Percentiles rank a stretch among this genome's conserved stretches.
Conservation (phyloP, 805 yeast genomes). For the Nakazawaea ishiwadae region DNA sequence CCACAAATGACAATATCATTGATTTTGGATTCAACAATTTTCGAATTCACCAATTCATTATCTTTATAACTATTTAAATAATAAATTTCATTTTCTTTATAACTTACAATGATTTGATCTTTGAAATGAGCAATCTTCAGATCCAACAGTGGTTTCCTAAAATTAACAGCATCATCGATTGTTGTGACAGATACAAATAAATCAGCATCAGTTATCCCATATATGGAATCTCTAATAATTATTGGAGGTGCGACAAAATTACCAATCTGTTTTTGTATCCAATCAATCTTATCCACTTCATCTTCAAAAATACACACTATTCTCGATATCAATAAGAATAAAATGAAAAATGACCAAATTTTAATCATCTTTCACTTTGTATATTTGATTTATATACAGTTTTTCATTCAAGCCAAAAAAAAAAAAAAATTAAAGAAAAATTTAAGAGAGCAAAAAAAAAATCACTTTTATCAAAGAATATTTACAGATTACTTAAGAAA, state of each 20-base stretch:
- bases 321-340: constrained; percentile 9
- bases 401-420: too few relatives aligned
- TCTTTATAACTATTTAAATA: too few relatives aligned
- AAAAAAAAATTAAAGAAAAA: too few relatives aligned
- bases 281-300: constrained; percentile 51
- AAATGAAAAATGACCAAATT: background rate
- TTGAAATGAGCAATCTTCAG: too few relatives aligned
- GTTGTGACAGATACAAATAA: constrained; percentile 23
- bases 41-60: too few relatives aligned
- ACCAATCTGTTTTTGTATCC: constrained; percentile 47
- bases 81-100: background rate
- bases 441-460: too few relatives aligned
- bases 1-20: too few relatives aligned
- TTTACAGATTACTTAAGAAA: too few relatives aligned
- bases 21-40: too few relatives aligned
- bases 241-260: constrained; percentile 16
- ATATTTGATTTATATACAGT: too few relatives aligned
- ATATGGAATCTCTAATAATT: constrained; percentile 5
- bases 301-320: constrained; percentile 32
- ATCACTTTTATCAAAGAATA: too few relatives aligned
- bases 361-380: too few relatives aligned
- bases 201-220: constrained; percentile 23
- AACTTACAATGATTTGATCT: background rate
- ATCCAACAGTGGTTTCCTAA: constrained; percentile 24
- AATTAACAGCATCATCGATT: constrained; percentile 22